A percentile compares a stretch with the other conserved stretches of the same genome.
phyloP scores from a whole-genome alignment of 768 basidiomycete species.

The Boletus sensibilis region DNA sequence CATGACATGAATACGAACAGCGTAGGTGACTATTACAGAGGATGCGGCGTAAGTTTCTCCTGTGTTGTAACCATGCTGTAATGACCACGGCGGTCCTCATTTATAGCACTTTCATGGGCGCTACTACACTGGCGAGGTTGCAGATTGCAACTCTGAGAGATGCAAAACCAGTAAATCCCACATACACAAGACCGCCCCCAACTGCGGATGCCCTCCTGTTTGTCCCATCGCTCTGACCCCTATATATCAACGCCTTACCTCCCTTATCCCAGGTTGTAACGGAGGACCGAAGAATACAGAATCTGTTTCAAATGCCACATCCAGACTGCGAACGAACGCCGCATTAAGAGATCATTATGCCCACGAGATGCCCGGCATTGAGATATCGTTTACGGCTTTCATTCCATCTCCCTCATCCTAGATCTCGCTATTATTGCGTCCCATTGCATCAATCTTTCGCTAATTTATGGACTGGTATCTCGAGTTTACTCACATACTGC shows the following conservation, averaged over 20 bases:
- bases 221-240: constrained; percentile 14
- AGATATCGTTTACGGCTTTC: neutral
- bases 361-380: constrained; percentile 1
- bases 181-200: constrained; percentile 35
- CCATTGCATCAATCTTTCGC: constrained; percentile 7
- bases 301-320: constrained; percentile 35
- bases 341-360: constrained; percentile 11
- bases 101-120: constrained; percentile 38
- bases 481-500: constrained; percentile 12
- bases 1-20: constrained; percentile 17
- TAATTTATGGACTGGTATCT: constrained; percentile 18
- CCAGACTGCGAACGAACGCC: constrained; percentile 30
- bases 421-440: constrained; percentile 12
- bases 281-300: constrained; percentile 37
- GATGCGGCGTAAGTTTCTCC: constrained; percentile 33
- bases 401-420: constrained; percentile 9
- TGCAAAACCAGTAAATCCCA: constrained; percentile 37
- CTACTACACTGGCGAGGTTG: constrained; percentile 35
- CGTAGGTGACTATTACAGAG: constrained; percentile 38
- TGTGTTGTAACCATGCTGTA: constrained; percentile 1
- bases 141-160: constrained; percentile 30
- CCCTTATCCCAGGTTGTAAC: constrained; percentile 30
- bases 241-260: constrained; percentile 5
- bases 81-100: neutral
- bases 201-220: constrained; percentile 34